phyloP scores from a whole-genome alignment of 2,329 filamentous ascomycete genomes.

The Neonectria hederae region DNA sequence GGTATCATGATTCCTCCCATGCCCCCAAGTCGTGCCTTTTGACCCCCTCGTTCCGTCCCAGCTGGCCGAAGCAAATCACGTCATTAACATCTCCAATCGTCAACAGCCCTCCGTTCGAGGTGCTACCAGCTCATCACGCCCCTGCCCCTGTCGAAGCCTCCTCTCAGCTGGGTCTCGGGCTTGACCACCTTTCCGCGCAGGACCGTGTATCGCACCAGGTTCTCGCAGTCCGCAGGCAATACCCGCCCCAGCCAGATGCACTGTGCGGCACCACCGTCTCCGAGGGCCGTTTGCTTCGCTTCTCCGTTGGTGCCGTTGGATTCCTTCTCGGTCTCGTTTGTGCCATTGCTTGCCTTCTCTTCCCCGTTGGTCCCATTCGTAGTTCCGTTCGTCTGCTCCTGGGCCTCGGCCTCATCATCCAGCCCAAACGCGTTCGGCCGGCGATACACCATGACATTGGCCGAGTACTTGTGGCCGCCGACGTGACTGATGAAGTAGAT shows the following conservation, averaged over 20 bases:
- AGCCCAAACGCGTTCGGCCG: constrained; percentile 66
- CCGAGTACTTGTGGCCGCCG: constrained; percentile 94
- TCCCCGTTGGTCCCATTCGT: neutral
- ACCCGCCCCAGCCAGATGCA: constrained; percentile 94
- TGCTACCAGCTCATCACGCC: constrained; percentile 88
- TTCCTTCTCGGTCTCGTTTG: constrained; percentile 41
- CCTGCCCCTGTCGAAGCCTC: constrained; percentile 86
- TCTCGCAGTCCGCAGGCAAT: constrained; percentile 89
- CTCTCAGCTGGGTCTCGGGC: constrained; percentile 83
- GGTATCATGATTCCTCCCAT: constrained; percentile 8
- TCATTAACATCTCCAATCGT: constrained; percentile 1
- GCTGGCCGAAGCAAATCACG: neutral
- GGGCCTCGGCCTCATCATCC: constrained; percentile 51
- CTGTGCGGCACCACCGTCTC: constrained; percentile 74
- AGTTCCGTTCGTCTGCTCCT: constrained; percentile 23
- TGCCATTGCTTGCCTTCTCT: constrained; percentile 38
- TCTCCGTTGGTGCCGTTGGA: constrained; percentile 43
- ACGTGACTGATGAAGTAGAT: constrained; percentile 98
- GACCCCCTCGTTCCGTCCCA: neutral
- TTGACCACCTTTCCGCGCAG: constrained; percentile 95
- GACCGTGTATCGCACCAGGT: constrained; percentile 87
- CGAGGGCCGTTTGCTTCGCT: constrained; percentile 37
- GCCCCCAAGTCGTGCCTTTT: neutral
- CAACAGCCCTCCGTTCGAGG: neutral
- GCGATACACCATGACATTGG: constrained; percentile 93